Conservation (phyloP, 1,284 basidiomycete species). For the Ceratobasidium theobromae region DNA sequence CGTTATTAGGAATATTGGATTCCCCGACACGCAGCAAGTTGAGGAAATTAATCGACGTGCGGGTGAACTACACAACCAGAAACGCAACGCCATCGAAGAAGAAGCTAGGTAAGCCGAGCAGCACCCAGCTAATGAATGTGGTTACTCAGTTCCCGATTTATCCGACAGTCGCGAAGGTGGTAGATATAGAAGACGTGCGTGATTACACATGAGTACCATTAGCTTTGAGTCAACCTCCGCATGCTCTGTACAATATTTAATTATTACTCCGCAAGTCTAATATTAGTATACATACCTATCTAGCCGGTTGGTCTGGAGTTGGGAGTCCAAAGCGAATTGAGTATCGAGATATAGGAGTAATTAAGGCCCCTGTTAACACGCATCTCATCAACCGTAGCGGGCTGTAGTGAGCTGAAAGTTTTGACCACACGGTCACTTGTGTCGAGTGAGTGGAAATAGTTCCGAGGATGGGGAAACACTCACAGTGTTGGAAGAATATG, state of each 20-base stretch:
- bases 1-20: constrained; percentile 66
- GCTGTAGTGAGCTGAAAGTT: constrained; percentile 53
- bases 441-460: neutral
- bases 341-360: constrained; percentile 51
- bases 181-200: constrained; percentile 22
- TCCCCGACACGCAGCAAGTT: constrained; percentile 81
- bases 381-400: constrained; percentile 50
- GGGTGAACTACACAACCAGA: constrained; percentile 65
- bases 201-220: neutral
- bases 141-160: neutral
- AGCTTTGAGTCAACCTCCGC: neutral
- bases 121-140: neutral
- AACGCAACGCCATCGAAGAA: constrained; percentile 55
- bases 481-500: constrained; percentile 48
- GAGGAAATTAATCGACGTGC: constrained; percentile 71
- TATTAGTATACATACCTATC: constrained; percentile 17
- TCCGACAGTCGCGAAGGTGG: constrained; percentile 12
- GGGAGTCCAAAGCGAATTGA: constrained; percentile 45
- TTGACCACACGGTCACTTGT: constrained; percentile 45
- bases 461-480: constrained; percentile 32
- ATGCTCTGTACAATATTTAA: neutral
- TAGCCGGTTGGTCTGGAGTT: constrained; percentile 35
- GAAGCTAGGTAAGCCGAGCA: constrained; percentile 54
- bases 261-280: neutral
- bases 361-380: constrained; percentile 48